phyloP scores from a whole-genome alignment of 148 eudicot genomes.

The Cornus controversa region DNA sequence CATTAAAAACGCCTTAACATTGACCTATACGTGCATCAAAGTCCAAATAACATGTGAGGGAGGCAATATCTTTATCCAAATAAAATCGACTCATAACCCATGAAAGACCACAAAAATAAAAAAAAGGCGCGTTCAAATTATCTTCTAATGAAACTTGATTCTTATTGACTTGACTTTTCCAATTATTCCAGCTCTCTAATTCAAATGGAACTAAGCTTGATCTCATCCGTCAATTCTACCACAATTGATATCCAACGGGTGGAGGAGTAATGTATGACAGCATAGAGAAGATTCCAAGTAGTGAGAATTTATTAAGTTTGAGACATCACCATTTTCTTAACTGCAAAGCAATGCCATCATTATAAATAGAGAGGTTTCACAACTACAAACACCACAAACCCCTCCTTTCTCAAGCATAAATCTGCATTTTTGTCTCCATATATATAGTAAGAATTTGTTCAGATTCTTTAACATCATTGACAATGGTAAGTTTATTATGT shows the following conservation, averaged over 20 bases:
- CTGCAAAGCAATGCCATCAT: neutral
- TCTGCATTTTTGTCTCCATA: neutral
- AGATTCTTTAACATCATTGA: neutral
- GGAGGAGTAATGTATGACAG: neutral
- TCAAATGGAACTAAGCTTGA: neutral
- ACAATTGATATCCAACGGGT: neutral
- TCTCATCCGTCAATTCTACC: neutral
- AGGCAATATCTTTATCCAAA: no score
- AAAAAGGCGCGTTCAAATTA: no score
- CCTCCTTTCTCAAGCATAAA: neutral
- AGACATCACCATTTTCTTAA: neutral
- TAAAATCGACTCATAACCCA: no score
- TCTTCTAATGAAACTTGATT: no score
- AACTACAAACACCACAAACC: neutral
- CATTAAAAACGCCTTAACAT: no score
- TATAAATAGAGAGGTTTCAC: slow-evolving; percentile 5
- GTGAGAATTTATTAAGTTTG: neutral
- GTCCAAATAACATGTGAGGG: no score
- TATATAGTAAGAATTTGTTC: no score
- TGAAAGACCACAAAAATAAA: no score
- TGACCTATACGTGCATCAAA: no score
- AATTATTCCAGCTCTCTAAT: no score
- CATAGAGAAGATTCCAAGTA: neutral
- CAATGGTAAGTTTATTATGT: slow-evolving; percentile 8
- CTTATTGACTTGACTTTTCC: no score